phyloP scores from a whole-genome alignment of 2,329 filamentous ascomycete genomes.

The Hymenoscyphus albidus region DNA sequence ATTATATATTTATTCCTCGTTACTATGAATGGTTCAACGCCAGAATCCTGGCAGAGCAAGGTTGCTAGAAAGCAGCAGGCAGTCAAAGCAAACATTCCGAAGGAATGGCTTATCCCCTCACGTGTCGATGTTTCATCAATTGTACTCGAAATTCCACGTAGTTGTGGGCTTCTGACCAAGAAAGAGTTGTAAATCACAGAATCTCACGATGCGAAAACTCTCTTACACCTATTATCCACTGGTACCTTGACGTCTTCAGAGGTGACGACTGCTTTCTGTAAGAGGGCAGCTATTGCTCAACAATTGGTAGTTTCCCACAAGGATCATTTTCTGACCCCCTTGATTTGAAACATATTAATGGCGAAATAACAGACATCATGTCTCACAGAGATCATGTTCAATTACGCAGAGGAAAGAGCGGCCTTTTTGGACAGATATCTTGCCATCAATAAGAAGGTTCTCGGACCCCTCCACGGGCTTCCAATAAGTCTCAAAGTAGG shows the following conservation, averaged over 20 bases:
- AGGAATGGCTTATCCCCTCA: constrained; percentile 2
- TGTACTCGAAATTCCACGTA: constrained; percentile 10
- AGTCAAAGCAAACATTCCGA: background rate
- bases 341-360: background rate
- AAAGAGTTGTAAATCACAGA: constrained; percentile 22
- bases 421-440: constrained; percentile 45
- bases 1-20: background rate
- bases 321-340: background rate
- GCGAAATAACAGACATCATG: constrained; percentile 44
- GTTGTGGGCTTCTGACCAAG: constrained; percentile 17
- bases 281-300: constrained; percentile 45
- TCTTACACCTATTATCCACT: constrained; percentile 14
- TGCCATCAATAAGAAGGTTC: constrained; percentile 2
- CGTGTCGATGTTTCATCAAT: background rate
- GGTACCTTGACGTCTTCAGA: constrained; percentile 29
- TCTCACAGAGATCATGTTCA: constrained; percentile 46
- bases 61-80: constrained; percentile 7
- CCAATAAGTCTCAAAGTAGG: constrained; percentile 20
- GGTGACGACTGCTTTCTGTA: constrained; percentile 43
- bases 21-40: background rate
- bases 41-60: constrained; percentile 4
- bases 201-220: constrained; percentile 17
- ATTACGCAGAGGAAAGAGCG: constrained; percentile 42
- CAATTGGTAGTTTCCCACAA: constrained; percentile 37
- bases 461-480: constrained; percentile 20